Percentiles rank a stretch among this genome's conserved stretches.
phyloP scores from a whole-genome alignment of 352 stramenopile genomes.

The Aphanomyces astaci region DNA sequence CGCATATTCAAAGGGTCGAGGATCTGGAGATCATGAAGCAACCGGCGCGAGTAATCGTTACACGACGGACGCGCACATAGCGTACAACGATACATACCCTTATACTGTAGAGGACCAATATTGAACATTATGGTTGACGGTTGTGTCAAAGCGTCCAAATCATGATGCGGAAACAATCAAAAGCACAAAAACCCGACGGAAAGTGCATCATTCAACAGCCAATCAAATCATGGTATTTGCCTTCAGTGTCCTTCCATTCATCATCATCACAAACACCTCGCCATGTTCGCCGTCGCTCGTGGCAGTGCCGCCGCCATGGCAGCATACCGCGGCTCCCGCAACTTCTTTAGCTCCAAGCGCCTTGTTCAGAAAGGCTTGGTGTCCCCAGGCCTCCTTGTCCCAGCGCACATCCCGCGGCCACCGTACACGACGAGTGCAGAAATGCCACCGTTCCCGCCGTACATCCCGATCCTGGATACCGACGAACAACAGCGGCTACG shows the following conservation, averaged over 20 bases:
- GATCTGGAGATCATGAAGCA: too few relatives aligned
- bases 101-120: too few relatives aligned
- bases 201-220: neutral
- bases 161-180: too few relatives aligned
- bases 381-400: constrained; percentile 43
- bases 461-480: constrained; percentile 69
- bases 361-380: constrained; percentile 42
- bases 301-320: neutral
- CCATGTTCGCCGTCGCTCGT: too few relatives aligned
- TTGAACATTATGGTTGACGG: too few relatives aligned
- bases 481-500: constrained; percentile 57
- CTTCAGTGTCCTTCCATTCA: neutral
- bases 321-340: neutral
- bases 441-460: constrained; percentile 60
- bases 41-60: too few relatives aligned
- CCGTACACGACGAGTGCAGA: constrained; percentile 53
- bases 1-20: too few relatives aligned
- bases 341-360: neutral
- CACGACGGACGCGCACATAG: too few relatives aligned
- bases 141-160: neutral
- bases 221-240: neutral
- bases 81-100: too few relatives aligned
- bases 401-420: constrained; percentile 43
- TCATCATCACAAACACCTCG: neutral
- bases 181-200: too few relatives aligned